phyloP scores from a whole-genome alignment of 768 basidiomycete species.

The Pluteus cervinus region DNA sequence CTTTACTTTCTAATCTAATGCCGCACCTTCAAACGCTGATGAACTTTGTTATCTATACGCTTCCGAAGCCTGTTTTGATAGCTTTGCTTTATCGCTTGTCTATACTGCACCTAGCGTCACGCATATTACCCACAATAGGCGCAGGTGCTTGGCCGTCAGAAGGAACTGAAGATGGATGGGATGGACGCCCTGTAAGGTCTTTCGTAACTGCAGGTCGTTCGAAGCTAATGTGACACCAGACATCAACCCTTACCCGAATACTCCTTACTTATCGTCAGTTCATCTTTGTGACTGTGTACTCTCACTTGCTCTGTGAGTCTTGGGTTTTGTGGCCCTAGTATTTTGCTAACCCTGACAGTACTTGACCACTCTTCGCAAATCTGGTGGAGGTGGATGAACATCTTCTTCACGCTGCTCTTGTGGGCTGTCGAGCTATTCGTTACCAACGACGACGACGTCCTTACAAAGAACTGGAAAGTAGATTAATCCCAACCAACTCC shows the following conservation, averaged over 20 bases:
- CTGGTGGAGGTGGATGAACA: constrained; percentile 92
- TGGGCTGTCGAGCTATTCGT: constrained; percentile 83
- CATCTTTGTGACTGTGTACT: constrained; percentile 84
- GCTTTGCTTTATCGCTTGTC: constrained; percentile 76
- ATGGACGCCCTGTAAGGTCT: constrained; percentile 60
- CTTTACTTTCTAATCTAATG: constrained; percentile 71
- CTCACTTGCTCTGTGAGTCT: constrained; percentile 70
- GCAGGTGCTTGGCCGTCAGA: constrained; percentile 74
- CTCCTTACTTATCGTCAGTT: constrained; percentile 79
- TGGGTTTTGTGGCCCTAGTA: constrained; percentile 1
- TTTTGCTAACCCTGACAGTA: constrained; percentile 47
- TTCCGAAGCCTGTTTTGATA: constrained; percentile 79
- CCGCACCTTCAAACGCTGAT: constrained; percentile 75
- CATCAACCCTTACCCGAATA: constrained; percentile 67
- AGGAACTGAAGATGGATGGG: constrained; percentile 59
- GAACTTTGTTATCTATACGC: constrained; percentile 79
- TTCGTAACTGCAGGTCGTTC: background rate
- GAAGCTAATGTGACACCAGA: constrained; percentile 35
- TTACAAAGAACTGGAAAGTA: constrained; percentile 71
- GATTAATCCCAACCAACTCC: constrained; percentile 38
- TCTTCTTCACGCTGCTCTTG: constrained; percentile 77
- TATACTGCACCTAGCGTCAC: constrained; percentile 76
- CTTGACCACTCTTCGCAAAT: constrained; percentile 87
- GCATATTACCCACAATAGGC: constrained; percentile 80
- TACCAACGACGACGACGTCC: constrained; percentile 64